These are phyloP conservation scores for Candida railenensis DNA, from an alignment of 805 yeast genomes.

Conservation along the genomic window DNA sequence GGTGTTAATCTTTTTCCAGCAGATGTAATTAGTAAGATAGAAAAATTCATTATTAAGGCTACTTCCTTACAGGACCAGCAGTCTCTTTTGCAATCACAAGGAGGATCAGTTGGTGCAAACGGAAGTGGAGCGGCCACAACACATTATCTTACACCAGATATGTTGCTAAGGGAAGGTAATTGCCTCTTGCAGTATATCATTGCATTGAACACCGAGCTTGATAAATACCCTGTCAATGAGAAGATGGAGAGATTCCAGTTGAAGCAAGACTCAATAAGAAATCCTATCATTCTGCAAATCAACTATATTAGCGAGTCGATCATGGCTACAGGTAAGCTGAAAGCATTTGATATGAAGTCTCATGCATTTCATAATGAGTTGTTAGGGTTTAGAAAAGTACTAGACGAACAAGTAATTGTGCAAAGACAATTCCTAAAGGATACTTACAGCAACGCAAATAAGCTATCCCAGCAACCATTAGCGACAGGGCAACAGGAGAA, in stretches of 20 bases:
- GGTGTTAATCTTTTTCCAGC: conserved; percentile 35
- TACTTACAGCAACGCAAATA: not conserved
- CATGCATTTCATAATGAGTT: conserved; percentile 22
- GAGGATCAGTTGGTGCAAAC: not conserved
- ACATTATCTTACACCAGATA: conserved; percentile 21
- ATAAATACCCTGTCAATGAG: conserved; percentile 6
- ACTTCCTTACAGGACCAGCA: conserved; percentile 21
- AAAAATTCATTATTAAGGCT: conserved; percentile 39
- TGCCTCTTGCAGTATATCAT: conserved; percentile 35
- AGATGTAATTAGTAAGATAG: conserved; percentile 28
- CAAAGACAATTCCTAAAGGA: conserved; percentile 3
- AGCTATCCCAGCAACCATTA: not conserved
- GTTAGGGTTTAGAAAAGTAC: conserved; percentile 17
- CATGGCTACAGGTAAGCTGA: conserved; percentile 18
- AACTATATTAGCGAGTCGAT: conserved; percentile 33
- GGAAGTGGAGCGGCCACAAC: not conserved
- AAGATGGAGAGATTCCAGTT: not conserved
- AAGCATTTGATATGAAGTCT: conserved; percentile 23
- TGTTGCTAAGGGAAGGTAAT: conserved; percentile 35
- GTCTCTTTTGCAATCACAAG: conserved; percentile 6
- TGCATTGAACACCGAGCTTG: conserved; percentile 24
- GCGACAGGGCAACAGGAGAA: not conserved
- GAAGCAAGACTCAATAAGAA: conserved; percentile 17
- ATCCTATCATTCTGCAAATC: conserved; percentile 26
- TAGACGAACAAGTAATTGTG: conserved; percentile 23